phyloP scores from a whole-genome alignment of 345 rosid genomes.

The Brassica incana region DNA sequence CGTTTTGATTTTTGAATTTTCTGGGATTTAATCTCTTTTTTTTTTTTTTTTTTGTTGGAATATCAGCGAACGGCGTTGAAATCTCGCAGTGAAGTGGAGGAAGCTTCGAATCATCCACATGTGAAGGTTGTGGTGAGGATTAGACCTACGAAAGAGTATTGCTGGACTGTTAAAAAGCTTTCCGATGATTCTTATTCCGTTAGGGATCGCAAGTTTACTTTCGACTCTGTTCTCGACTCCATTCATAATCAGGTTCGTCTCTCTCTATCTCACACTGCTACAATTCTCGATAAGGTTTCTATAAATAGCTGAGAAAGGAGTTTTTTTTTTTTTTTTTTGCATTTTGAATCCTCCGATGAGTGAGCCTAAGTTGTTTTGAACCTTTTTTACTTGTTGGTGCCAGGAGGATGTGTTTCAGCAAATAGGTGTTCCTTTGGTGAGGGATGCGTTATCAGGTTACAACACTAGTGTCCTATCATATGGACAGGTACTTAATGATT shows the following conservation, averaged over 20 bases:
- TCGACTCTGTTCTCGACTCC: slow-evolving; percentile 81
- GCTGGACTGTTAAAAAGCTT: slow-evolving; percentile 51
- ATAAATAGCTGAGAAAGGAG: too few relatives aligned
- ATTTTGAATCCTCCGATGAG: too few relatives aligned
- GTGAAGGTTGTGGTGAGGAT: slow-evolving; percentile 92
- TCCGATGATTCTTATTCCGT: slow-evolving; percentile 58
- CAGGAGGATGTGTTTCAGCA: slow-evolving; percentile 76
- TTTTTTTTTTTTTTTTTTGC: too few relatives aligned
- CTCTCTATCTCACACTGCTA: not conserved
- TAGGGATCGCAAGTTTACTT: slow-evolving; percentile 64
- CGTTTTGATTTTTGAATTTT: not conserved
- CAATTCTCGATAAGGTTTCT: too few relatives aligned
- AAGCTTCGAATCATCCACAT: slow-evolving; percentile 57
- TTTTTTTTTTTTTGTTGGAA: not conserved
- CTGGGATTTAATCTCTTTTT: not conserved
- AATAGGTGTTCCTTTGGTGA: slow-evolving; percentile 80
- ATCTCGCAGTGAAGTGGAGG: slow-evolving; percentile 32
- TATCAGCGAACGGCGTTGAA: slow-evolving; percentile 44
- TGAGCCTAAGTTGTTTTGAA: not conserved
- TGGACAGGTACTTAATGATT: slow-evolving; percentile 67
- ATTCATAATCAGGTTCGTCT: slow-evolving; percentile 68
- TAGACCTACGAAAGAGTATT: slow-evolving; percentile 52
- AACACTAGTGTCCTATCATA: slow-evolving; percentile 78
- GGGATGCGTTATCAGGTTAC: slow-evolving; percentile 83
- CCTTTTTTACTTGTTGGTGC: slow-evolving; percentile 22